Conservation (phyloP, 768 basidiomycete species). For the Suillus sp. region DNA sequence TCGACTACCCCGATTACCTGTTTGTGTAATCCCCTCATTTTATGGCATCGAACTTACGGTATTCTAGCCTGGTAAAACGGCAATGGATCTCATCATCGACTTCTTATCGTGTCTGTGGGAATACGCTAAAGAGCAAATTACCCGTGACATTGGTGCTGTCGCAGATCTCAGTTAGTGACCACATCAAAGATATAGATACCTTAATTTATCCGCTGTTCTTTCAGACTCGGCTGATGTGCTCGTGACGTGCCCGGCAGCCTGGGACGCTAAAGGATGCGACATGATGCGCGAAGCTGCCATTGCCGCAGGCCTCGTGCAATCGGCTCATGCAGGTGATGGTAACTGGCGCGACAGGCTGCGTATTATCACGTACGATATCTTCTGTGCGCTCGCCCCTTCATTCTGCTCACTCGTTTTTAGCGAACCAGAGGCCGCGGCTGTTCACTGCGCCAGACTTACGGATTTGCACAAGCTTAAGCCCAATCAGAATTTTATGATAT, state of each 20-base stretch:
- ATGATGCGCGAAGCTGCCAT: slow-evolving; percentile 88
- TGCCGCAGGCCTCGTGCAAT: slow-evolving; percentile 75
- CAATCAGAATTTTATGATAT: slow-evolving; percentile 88
- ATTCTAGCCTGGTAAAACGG: slow-evolving; percentile 67
- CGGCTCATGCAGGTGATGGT: slow-evolving; percentile 65
- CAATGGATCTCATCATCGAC: slow-evolving; percentile 80
- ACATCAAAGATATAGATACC: neutral
- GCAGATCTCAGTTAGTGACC: slow-evolving; percentile 72
- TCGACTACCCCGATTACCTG: slow-evolving; percentile 77
- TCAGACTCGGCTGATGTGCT: slow-evolving; percentile 82
- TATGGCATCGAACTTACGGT: slow-evolving; percentile 16
- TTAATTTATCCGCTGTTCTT: slow-evolving; percentile 11
- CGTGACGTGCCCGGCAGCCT: slow-evolving; percentile 87
- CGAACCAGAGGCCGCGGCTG: slow-evolving; percentile 85
- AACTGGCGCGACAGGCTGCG: slow-evolving; percentile 79
- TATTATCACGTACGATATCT: slow-evolving; percentile 66
- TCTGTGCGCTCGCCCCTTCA: slow-evolving; percentile 2
- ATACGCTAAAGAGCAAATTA: slow-evolving; percentile 85
- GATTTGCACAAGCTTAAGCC: slow-evolving; percentile 77
- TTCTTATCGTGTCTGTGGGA: slow-evolving; percentile 85
- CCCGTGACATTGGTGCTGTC: slow-evolving; percentile 82
- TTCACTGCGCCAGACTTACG: slow-evolving; percentile 83
- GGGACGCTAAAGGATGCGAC: slow-evolving; percentile 85
- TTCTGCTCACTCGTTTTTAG: slow-evolving; percentile 33
- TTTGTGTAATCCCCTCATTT: slow-evolving; percentile 28